Evolutionary conservation across 2,329 filamentous ascomycete species (phyloP).

Genomic region (Verticillium albo-atrum): DNA sequence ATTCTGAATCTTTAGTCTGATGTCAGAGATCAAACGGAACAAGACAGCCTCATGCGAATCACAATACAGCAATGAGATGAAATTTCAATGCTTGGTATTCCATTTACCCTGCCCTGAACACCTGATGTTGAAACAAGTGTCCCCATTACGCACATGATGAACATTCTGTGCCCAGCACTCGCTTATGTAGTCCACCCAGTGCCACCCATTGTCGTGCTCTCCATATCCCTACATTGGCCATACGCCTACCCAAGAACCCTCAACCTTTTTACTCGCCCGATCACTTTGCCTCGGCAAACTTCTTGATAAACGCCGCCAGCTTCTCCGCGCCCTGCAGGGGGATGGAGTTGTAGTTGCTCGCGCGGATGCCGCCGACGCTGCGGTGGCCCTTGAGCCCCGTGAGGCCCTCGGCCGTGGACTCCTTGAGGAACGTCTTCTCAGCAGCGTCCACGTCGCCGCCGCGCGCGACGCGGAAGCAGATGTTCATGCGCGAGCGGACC

Average conservation of each 20-base stretch:
- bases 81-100: neutral
- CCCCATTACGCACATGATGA: neutral
- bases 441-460: conserved; percentile 57
- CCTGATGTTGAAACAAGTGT: conserved; percentile 3
- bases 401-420: conserved; percentile 63
- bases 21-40: neutral
- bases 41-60: neutral
- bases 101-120: neutral
- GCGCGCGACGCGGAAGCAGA: conserved; percentile 76
- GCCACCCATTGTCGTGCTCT: neutral
- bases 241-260: neutral
- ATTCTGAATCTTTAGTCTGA: neutral
- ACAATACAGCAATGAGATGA: no score
- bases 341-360: conserved; percentile 87
- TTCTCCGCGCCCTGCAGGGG: conserved; percentile 62
- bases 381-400: conserved; percentile 86
- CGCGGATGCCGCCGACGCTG: conserved; percentile 79
- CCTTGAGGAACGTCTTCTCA: conserved; percentile 76
- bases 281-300: conserved; percentile 38
- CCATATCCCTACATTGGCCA: neutral
- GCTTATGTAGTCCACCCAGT: neutral
- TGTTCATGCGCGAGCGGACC: conserved; percentile 85
- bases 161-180: neutral
- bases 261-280: neutral
- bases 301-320: conserved; percentile 57